Evolutionary conservation across 2,329 filamentous ascomycete genomes (phyloP).

Genomic region (Aspergillus versicolor): DNA sequence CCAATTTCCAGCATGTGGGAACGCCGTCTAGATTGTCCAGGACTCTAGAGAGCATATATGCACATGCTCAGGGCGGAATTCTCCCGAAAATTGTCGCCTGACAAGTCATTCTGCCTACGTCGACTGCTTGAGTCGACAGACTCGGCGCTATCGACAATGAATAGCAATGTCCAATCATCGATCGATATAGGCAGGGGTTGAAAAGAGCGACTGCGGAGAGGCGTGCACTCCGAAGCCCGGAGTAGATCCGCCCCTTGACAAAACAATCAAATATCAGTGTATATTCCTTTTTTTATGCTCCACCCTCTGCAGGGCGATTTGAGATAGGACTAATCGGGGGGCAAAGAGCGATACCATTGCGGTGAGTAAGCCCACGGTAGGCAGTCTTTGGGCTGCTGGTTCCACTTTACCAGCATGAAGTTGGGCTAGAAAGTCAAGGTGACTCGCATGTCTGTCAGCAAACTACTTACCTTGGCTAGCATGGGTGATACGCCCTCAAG

Average conservation of each 20-base stretch:
- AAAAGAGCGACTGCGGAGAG: neutral
- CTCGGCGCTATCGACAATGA: conserved; percentile 4
- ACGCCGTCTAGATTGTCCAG: conserved; percentile 2
- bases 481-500: neutral
- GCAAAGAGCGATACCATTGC: neutral
- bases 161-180: neutral
- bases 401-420: neutral
- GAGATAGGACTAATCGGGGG: neutral
- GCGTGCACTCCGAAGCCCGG: neutral
- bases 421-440: neutral
- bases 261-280: neutral
- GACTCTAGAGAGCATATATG: conserved; percentile 6
- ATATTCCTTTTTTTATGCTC: neutral
- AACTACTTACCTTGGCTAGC: neutral
- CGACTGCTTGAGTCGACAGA: conserved; percentile 10
- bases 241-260: neutral
- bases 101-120: conserved; percentile 15
- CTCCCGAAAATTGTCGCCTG: conserved; percentile 18
- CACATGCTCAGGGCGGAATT: conserved; percentile 13
- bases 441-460: neutral
- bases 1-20: conserved; percentile 4
- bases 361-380: neutral
- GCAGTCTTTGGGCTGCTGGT: neutral
- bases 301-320: neutral
- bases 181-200: neutral